Base-by-base conservation (phyloP, 805 yeast genomes). In the Candida anglica region DNA sequence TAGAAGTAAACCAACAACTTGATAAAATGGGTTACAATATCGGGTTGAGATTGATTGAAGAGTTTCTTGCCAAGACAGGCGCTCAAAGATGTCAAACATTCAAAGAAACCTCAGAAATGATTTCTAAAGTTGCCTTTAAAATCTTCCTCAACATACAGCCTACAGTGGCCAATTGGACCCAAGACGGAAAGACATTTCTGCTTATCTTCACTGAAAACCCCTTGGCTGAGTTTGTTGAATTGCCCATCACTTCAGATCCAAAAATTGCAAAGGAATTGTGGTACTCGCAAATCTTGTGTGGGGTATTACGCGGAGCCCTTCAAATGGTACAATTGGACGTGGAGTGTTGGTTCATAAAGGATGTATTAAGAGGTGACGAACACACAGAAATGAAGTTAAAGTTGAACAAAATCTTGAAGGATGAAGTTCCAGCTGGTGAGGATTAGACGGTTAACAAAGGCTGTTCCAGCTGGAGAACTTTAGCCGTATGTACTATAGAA, bases 351-450 rank as follows among this genome's bases (percentile, higher is more conserved):
- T 93, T 89, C 53, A 75, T 86, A 2, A 76, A 81, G 44, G 98
- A 93, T 53, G 77, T 72, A 2, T 65, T 93, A 31, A 74, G 88
- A 42, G 98, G 97, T 0, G 91, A 87, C 46, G 80, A 79, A 9
- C 63, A 62, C 18, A 91, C 97, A 0, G 97, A 88, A 51, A 62
- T 93, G 35, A 72, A 82, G 40, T 75, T 93, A 29, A 79, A 78
- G 47, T 65, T 93, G 43, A 65, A 79, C 30, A 80, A 73, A 47
- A 73, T 87, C 2, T 64, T 91, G 46, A 87, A 84, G 52, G 98
- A 93, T 53, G 98, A 93, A 63, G 82, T 93, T 28, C 98, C 98
- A 10, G 94, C 95, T 5, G 98, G 98, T 16, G 98, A 93, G 58
- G 96, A 89, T 43, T 82, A 57, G 35, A n/a, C n/a, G n/a, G n/a